phyloP scores from a whole-genome alignment of 345 rosid species.

The Clarkia xantiana region DNA sequence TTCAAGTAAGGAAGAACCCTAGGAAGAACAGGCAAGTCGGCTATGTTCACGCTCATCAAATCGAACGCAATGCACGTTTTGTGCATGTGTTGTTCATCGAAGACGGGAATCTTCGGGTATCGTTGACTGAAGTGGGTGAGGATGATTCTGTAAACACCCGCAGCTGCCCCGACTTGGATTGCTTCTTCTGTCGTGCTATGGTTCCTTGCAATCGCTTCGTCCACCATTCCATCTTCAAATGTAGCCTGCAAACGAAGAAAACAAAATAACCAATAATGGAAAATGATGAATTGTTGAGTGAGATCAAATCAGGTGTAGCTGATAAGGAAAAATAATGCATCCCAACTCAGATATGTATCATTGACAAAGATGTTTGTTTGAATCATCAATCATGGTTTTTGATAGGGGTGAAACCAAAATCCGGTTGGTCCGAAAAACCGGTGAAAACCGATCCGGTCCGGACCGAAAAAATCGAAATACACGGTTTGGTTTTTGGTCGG shows the following conservation, averaged over 20 bases:
- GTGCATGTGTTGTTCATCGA: slow-evolving; percentile 68
- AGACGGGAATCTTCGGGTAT: slow-evolving; percentile 78
- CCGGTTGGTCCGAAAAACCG: too few species aligned
- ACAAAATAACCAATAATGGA: too few species aligned
- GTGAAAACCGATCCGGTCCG: too few species aligned
- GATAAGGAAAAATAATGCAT: too few species aligned
- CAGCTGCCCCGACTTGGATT: slow-evolving; percentile 48
- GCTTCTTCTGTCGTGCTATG: slow-evolving; percentile 98
- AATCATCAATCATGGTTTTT: too few species aligned
- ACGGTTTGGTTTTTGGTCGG: too few species aligned
- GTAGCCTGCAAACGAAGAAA: slow-evolving; percentile 45
- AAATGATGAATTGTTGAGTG: background rate
- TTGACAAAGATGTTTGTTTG: too few species aligned
- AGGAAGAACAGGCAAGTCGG: slow-evolving; percentile 71
- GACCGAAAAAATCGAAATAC: too few species aligned
- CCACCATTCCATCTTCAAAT: slow-evolving; percentile 78
- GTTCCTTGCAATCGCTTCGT: slow-evolving; percentile 77
- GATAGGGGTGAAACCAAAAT: too few species aligned
- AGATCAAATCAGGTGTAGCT: too few species aligned
- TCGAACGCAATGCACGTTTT: slow-evolving; percentile 87
- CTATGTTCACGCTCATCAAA: slow-evolving; percentile 84
- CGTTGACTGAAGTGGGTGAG: slow-evolving; percentile 98
- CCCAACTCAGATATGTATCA: too few species aligned
- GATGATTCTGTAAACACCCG: slow-evolving; percentile 58
- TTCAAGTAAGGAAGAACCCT: slow-evolving; percentile 67